phyloP scores from a whole-genome alignment of 768 basidiomycete genomes.

The Candolleomyces efflorescens region DNA sequence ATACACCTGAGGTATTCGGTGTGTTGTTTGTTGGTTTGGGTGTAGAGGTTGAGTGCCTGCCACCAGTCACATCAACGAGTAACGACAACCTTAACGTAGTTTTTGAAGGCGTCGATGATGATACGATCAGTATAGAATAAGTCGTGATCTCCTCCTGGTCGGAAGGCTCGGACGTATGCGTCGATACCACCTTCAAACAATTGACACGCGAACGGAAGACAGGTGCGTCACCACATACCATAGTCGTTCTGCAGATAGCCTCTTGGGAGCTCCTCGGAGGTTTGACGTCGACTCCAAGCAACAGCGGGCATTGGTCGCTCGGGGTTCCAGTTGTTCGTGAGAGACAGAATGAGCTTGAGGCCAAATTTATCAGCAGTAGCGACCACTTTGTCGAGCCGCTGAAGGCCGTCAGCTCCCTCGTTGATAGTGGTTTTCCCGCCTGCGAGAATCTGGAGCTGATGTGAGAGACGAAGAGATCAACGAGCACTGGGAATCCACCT shows the following conservation, averaged over 20 bases:
- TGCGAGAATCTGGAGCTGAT: slow-evolving; percentile 10
- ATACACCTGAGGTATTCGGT: too few species aligned
- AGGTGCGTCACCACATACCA: slow-evolving; percentile 17
- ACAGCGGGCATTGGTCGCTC: slow-evolving; percentile 8
- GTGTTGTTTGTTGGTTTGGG: too few species aligned
- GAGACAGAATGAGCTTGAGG: slow-evolving; percentile 14
- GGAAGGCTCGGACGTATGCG: slow-evolving; percentile 27
- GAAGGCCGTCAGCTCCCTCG: slow-evolving; percentile 15
- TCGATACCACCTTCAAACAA: slow-evolving; percentile 31
- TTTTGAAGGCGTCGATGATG: slow-evolving; percentile 29
- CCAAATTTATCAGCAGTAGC: slow-evolving; percentile 15
- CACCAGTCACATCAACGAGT: too few species aligned
- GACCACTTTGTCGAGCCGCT: slow-evolving; percentile 17
- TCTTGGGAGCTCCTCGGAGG: slow-evolving; percentile 16
- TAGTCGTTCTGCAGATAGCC: slow-evolving; percentile 26
- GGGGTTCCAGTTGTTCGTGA: slow-evolving; percentile 23
- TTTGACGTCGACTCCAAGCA: slow-evolving; percentile 13
- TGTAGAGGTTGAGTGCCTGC: too few species aligned
- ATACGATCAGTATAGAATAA: slow-evolving; percentile 32
- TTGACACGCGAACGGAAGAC: too few species aligned
- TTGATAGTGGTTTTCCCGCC: slow-evolving; percentile 15
- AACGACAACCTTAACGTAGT: slow-evolving; percentile 17
- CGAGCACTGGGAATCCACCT: too few species aligned
- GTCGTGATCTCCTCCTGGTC: slow-evolving; percentile 27
- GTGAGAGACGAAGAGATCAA: neutral